phyloP scores from a whole-genome alignment of 306 rosid genomes.

The Cicer arietinum region DNA sequence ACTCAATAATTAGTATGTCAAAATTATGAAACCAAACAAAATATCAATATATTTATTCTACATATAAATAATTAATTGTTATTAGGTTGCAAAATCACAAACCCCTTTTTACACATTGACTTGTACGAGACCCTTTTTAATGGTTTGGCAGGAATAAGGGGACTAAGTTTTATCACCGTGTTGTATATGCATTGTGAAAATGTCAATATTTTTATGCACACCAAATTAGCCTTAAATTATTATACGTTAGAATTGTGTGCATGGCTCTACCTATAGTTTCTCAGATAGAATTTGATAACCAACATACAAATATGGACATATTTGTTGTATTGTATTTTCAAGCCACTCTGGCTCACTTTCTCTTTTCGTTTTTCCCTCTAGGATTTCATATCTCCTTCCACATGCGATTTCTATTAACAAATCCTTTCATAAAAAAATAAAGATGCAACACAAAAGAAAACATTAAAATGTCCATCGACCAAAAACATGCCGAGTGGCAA shows the following conservation, averaged over 20 bases:
- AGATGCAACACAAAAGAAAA: conserved; percentile 4
- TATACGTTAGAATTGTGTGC: neutral
- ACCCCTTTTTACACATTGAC: conserved; percentile 1
- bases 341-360: neutral
- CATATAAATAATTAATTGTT: neutral
- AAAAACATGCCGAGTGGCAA: conserved; percentile 13
- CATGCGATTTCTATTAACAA: neutral
- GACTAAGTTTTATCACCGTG: conserved; percentile 7
- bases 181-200: conserved; percentile 1
- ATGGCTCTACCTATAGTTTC: conserved; percentile 19
- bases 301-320: neutral
- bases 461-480: neutral
- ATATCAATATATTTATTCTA: neutral
- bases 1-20: neutral
- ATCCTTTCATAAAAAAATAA: conserved; percentile 3
- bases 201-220: neutral
- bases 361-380: conserved; percentile 4
- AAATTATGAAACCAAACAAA: conserved; percentile 7
- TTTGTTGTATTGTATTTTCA: neutral
- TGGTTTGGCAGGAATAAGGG: neutral
- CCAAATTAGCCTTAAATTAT: conserved; percentile 5
- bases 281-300: neutral
- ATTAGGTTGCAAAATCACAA: neutral
- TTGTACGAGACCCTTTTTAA: conserved; percentile 3
- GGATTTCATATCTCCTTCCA: conserved; percentile 7